Conservation (phyloP, 2,329 filamentous ascomycete genomes). For the Aspergillus bombycis region DNA sequence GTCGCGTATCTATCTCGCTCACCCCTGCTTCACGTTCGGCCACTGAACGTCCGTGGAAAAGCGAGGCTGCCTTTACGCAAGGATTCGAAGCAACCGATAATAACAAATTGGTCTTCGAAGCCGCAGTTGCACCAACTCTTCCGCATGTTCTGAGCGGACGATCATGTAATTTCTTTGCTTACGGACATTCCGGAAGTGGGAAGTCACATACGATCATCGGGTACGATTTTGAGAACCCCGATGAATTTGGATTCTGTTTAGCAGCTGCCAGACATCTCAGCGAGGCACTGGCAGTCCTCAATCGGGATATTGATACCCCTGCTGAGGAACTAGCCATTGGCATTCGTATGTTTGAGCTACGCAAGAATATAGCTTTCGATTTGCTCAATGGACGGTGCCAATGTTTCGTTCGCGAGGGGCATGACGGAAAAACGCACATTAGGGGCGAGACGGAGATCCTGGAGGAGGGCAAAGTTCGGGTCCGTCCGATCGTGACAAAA, state of each 20-base stretch:
- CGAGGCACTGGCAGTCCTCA: conserved; percentile 28
- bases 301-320: conserved; percentile 13
- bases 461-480: conserved; percentile 45
- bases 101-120: conserved; percentile 34
- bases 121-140: conserved; percentile 38
- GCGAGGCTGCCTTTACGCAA: conserved; percentile 24
- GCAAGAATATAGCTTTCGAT: conserved; percentile 48
- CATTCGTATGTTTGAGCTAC: conserved; percentile 47
- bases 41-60: conserved; percentile 28
- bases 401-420: conserved; percentile 47
- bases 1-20: neutral
- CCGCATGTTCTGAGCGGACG: conserved; percentile 38
- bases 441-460: conserved; percentile 48
- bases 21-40: neutral
- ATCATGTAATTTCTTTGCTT: conserved; percentile 49
- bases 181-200: conserved; percentile 48
- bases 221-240: conserved; percentile 41
- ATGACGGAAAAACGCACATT: conserved; percentile 45
- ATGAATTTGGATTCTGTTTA: conserved; percentile 43
- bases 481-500: conserved; percentile 39
- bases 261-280: conserved; percentile 38
- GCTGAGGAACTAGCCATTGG: conserved; percentile 37
- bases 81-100: conserved; percentile 25
- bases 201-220: conserved; percentile 50
- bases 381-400: conserved; percentile 43